Percentiles rank a stretch among this genome's conserved stretches.
Evolutionary conservation across 192 early-diverging fungal species (phyloP).

Genomic region (Entrophospora sp.): DNA sequence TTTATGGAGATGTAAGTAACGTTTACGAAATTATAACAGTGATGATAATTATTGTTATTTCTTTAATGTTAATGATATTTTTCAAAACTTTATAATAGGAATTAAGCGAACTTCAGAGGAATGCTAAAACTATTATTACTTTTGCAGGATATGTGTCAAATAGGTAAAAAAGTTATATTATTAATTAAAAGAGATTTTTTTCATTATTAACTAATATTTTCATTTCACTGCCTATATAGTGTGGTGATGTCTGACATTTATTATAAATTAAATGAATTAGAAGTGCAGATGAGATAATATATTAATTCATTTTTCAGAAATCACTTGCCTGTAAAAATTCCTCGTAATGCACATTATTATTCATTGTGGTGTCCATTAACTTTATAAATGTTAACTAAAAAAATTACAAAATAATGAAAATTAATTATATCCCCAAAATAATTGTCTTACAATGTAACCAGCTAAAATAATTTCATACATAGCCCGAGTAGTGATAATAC

Average conservation of each 20-base stretch:
- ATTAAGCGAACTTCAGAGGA: not conserved
- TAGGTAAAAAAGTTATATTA: not conserved
- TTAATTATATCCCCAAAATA: no score
- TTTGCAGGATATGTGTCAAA: constrained; percentile 12
- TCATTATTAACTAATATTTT: not conserved
- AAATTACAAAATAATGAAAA: no score
- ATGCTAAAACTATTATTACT: not conserved
- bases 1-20: constrained; percentile 1
- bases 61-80: not conserved
- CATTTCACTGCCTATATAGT: no score
- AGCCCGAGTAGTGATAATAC: no score
- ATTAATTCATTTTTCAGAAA: no score
- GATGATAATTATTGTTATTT: not conserved
- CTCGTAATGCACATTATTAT: no score
- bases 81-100: not conserved
- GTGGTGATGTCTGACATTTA: not conserved
- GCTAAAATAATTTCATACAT: no score
- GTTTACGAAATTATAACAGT: not conserved
- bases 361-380: no score
- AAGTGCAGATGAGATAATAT: not conserved
- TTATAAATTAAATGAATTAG: not conserved
- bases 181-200: not conserved
- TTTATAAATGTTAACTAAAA: no score
- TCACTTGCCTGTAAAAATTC: no score
- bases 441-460: no score